These are phyloP conservation scores for Sporothrix globosa DNA, from an alignment of 2,329 filamentous ascomycete genomes.

Conservation along the genomic window DNA sequence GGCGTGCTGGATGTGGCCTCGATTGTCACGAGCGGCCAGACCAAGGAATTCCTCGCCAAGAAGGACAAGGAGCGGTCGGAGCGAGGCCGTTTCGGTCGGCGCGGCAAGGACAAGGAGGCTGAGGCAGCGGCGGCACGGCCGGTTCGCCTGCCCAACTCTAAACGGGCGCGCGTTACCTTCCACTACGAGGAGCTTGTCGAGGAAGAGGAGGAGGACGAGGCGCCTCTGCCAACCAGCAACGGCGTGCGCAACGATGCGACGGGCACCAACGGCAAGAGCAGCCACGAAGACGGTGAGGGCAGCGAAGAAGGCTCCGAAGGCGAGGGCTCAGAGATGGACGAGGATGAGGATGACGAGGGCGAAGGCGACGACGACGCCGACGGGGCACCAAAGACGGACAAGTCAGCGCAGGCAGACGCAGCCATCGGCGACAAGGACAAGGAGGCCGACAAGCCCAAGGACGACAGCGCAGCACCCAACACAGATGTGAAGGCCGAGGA, in stretches of 20 bases:
- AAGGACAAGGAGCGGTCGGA: constrained; percentile 79
- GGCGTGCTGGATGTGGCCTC: constrained; percentile 82
- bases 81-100: constrained; percentile 63
- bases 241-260: constrained; percentile 27
- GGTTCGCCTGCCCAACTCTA: constrained; percentile 69
- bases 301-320: constrained; percentile 34
- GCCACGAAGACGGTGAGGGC: constrained; percentile 31
- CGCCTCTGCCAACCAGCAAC: constrained; percentile 35
- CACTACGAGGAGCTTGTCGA: constrained; percentile 70
- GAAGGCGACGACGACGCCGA: constrained; percentile 28
- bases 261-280: constrained; percentile 28
- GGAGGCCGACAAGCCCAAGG: constrained; percentile 22
- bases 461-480: constrained; percentile 18
- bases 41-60: constrained; percentile 79
- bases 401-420: constrained; percentile 23
- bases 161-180: constrained; percentile 70
- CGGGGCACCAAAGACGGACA: constrained; percentile 20
- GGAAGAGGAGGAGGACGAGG: constrained; percentile 59
- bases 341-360: constrained; percentile 34
- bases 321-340: constrained; percentile 34
- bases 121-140: constrained; percentile 59
- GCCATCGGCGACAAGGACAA: constrained; percentile 10
- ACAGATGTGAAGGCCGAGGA: constrained; percentile 27
- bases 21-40: constrained; percentile 80
- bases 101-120: constrained; percentile 61